Evolutionary conservation across 2,329 filamentous ascomycete species (phyloP).

Genomic region (Ciborinia camelliae): DNA sequence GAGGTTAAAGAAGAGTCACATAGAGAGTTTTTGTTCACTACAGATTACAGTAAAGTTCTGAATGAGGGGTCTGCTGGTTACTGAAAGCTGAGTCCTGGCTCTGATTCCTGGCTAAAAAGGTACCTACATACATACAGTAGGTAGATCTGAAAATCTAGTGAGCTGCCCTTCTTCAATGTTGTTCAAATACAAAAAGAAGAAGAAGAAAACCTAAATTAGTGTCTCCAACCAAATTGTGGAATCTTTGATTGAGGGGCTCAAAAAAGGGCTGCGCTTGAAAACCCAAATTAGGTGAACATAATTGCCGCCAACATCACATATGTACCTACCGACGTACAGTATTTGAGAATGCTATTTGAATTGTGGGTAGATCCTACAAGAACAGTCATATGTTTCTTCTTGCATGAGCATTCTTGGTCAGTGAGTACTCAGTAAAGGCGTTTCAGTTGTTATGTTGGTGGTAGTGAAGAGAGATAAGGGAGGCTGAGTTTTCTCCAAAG

Average conservation of each 20-base stretch:
- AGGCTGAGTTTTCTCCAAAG: slow-evolving; percentile 4
- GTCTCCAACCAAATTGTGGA: neutral
- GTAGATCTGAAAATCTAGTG: neutral
- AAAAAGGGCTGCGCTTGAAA: slow-evolving; percentile 11
- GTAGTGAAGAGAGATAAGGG: neutral
- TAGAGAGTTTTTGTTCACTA: neutral
- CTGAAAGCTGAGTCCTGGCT: slow-evolving; percentile 14
- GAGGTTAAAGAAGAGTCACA: neutral
- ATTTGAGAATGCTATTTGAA: no score
- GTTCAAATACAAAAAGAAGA: neutral
- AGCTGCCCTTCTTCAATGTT: slow-evolving; percentile 2
- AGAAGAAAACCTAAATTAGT: neutral
- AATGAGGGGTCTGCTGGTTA: slow-evolving; percentile 10
- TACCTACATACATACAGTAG: no score
- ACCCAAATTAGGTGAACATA: slow-evolving; percentile 1
- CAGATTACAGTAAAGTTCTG: neutral
- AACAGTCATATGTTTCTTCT: neutral
- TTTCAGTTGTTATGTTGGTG: slow-evolving; percentile 8
- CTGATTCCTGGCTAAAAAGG: neutral
- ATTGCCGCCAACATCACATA: slow-evolving; percentile 16
- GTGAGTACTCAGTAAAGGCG: neutral
- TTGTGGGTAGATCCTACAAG: slow-evolving; percentile 12
- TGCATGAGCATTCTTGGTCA: slow-evolving; percentile 11
- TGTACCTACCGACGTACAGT: no score
- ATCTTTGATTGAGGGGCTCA: neutral